Percentiles rank a stretch among this genome's conserved stretches.
Conservation (phyloP, 768 basidiomycete species). For the Leccinellum albellum region DNA sequence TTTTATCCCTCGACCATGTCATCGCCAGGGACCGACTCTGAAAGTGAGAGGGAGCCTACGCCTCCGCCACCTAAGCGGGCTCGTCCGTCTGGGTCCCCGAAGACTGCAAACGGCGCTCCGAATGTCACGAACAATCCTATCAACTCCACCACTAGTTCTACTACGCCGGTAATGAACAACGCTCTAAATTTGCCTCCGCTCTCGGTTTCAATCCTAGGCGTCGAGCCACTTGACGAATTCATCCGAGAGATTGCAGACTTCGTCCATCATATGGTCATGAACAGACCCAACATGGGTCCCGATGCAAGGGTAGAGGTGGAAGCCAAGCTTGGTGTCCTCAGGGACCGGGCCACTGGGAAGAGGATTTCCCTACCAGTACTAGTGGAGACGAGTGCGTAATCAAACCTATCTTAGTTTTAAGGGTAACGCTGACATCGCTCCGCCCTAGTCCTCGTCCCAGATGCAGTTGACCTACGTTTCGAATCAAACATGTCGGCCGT, state of each 20-base stretch:
- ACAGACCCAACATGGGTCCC: constrained; percentile 51
- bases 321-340: constrained; percentile 81
- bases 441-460: constrained; percentile 61
- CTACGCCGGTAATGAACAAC: constrained; percentile 24
- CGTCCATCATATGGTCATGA: constrained; percentile 66
- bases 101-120: constrained; percentile 19
- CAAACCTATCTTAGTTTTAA: background rate
- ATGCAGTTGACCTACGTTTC: constrained; percentile 64
- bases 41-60: constrained; percentile 24
- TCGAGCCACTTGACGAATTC: constrained; percentile 91
- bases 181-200: constrained; percentile 50
- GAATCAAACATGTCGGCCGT: constrained; percentile 92
- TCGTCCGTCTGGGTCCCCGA: constrained; percentile 33
- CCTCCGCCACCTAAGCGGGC: constrained; percentile 37
- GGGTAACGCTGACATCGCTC: constrained; percentile 2
- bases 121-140: constrained; percentile 19
- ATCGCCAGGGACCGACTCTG: constrained; percentile 27
- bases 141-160: constrained; percentile 8
- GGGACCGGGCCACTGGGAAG: constrained; percentile 51
- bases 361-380: constrained; percentile 68
- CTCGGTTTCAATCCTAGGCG: constrained; percentile 77
- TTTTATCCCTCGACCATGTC: constrained; percentile 21
- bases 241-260: constrained; percentile 90
- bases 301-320: constrained; percentile 71
- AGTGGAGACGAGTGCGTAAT: constrained; percentile 76